Percentiles rank a stretch among this genome's conserved stretches.
These are phyloP conservation scores for Rhizopogon parksii DNA, from an alignment of 1,284 basidiomycete genomes.

Conservation along the genomic window DNA sequence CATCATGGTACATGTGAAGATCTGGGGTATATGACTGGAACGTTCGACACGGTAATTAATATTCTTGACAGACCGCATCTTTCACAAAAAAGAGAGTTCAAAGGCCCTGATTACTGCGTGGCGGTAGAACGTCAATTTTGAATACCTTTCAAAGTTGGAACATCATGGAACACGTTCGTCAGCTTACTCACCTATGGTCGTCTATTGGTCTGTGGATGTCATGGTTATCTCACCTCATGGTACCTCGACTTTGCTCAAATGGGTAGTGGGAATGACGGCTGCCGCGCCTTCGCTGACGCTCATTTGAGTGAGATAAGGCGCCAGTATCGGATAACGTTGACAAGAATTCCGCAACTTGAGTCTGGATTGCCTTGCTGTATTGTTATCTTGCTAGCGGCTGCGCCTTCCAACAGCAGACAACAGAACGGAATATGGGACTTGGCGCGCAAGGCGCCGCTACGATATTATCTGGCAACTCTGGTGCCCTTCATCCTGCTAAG, in stretches of 20 bases:
- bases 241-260: neutral
- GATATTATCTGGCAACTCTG: no score
- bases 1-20: neutral
- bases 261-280: neutral
- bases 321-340: neutral
- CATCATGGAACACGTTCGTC: neutral
- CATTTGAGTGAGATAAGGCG: neutral
- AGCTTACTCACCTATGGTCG: neutral
- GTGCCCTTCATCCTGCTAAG: no score
- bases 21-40: neutral
- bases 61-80: no score
- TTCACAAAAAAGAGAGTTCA: neutral
- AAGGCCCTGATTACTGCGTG: neutral
- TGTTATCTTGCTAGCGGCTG: no score
- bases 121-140: neutral
- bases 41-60: constrained; percentile 1
- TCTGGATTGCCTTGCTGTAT: neutral
- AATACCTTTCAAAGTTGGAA: no score
- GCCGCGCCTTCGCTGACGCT: no score
- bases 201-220: neutral
- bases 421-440: no score
- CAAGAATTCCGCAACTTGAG: no score
- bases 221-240: neutral
- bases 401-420: no score
- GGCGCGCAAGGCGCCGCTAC: no score